phyloP scores from a whole-genome alignment of 2,329 filamentous ascomycete genomes.

The Colletotrichum shisoi region DNA sequence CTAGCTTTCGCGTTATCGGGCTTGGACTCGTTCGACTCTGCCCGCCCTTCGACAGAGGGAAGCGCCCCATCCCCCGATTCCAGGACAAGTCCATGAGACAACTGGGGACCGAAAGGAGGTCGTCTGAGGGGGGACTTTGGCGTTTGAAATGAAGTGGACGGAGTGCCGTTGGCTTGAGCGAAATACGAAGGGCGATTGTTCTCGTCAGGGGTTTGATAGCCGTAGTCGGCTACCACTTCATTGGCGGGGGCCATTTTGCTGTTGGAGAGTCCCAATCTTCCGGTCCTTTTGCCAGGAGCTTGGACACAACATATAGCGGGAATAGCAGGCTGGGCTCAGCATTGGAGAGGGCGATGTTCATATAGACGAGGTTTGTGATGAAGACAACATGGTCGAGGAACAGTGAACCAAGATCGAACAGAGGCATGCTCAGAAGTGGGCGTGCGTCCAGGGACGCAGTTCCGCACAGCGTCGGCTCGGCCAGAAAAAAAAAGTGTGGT shows the following conservation, averaged over 20 bases:
- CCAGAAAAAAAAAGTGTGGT: slow-evolving; percentile 14
- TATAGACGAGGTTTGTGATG: slow-evolving; percentile 62
- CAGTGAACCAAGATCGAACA: slow-evolving; percentile 61
- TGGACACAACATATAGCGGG: slow-evolving; percentile 58
- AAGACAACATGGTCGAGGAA: slow-evolving; percentile 62
- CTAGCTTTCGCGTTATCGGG: slow-evolving; percentile 50
- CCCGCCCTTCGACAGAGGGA: slow-evolving; percentile 26
- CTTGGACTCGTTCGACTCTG: slow-evolving; percentile 43
- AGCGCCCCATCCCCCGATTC: slow-evolving; percentile 12
- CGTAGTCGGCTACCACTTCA: slow-evolving; percentile 45
- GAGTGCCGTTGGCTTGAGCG: slow-evolving; percentile 34
- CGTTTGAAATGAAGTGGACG: slow-evolving; percentile 6
- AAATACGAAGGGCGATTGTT: slow-evolving; percentile 46
- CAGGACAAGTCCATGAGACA: slow-evolving; percentile 30
- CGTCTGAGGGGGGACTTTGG: slow-evolving; percentile 25
- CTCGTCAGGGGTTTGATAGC: slow-evolving; percentile 53
- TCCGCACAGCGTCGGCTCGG: slow-evolving; percentile 20
- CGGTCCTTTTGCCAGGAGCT: slow-evolving; percentile 57
- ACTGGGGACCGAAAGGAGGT: slow-evolving; percentile 29
- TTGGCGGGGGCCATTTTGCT: slow-evolving; percentile 49
- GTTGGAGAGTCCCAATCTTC: slow-evolving; percentile 55
- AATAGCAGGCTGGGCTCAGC: slow-evolving; percentile 58
- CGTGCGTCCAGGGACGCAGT: slow-evolving; percentile 29
- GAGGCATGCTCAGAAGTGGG: slow-evolving; percentile 53
- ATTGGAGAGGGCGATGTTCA: slow-evolving; percentile 59